Evolutionary conservation across 352 stramenopile genomes (phyloP), one percentile per base, ranked within the genome.

Genomic region (Phytophthora litchii): DNA sequence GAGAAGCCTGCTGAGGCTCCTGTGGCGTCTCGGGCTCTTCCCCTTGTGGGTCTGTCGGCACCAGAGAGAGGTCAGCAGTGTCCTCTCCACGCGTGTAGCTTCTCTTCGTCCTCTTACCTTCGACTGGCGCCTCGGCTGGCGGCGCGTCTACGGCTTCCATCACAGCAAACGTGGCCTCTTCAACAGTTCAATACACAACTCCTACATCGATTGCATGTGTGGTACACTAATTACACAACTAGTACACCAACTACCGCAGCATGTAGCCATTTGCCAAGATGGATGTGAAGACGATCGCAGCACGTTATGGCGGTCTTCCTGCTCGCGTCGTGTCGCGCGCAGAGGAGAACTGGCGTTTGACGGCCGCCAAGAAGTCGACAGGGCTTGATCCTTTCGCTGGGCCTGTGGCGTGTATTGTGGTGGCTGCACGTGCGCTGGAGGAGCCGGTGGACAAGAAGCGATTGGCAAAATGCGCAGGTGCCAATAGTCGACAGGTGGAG

Each of bases 341-440:
- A 0, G 49, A 76, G 19, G 79, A 89, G 62, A 76, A 83, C 34
- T 70, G 78, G 65, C 82, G 82, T 2, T 14, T 86, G 6, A 77
- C 76, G 3, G 50, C 54, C 1, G 79, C 76, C 10, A 82, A 83
- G 40, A 80, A 76, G 54, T 72, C 76, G 10, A 44, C 68, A 6
- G 48, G 49, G 0, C 32, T 76, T 27, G 60, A 78, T 31, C 56
- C 74, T 32, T 67, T 80, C 32, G 69, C 76, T 42, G 73, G 71
- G 6, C 79, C 82, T n/a, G 73, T 78, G 2, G 82, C 82, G 40
- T 86, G 79, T 50, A 70, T 91, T 27, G 44, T 91, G n/a, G 74
- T 89, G 17, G 82, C 82, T 1, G 81, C 68, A 31, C 72, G 70
- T 11, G 62, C 77, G 46, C 54, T 89, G 42, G 62, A 81, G 14